Percentiles rank a stretch among this genome's conserved stretches.
Conservation (phyloP, 148 eudicot species). For the Rhododendron griersonianum region DNA sequence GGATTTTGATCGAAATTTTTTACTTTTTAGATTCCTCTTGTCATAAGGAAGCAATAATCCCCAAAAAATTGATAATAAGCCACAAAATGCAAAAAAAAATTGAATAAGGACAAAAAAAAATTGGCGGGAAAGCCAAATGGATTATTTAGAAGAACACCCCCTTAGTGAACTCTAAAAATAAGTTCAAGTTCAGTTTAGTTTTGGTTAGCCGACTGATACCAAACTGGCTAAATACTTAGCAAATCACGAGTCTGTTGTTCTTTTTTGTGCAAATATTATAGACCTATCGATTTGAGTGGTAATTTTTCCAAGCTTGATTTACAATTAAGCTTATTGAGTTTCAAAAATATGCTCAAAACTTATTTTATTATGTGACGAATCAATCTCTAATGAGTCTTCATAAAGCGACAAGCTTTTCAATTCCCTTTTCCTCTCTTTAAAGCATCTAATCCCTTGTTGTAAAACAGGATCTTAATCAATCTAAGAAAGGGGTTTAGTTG, state of each 20-base stretch:
- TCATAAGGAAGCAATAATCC: no score
- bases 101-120: no score
- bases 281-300: background rate
- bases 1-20: no score
- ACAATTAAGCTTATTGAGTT: background rate
- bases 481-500: background rate
- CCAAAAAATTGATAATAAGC: no score
- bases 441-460: slow-evolving; percentile 9
- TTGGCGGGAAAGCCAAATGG: no score
- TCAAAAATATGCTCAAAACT: background rate
- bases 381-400: background rate
- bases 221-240: background rate
- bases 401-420: background rate
- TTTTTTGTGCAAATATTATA: background rate
- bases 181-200: background rate
- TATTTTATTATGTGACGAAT: background rate
- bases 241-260: background rate
- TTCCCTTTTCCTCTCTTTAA: background rate
- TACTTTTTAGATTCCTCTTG: no score
- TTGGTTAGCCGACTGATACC: background rate
- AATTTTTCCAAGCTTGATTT: background rate
- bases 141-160: no score
- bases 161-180: background rate
- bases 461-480: background rate
- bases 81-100: no score